A percentile compares a stretch with the other conserved stretches of the same genome.
Conservation (phyloP, 1,284 basidiomycete genomes). For the Melampsora larici-populina region DNA sequence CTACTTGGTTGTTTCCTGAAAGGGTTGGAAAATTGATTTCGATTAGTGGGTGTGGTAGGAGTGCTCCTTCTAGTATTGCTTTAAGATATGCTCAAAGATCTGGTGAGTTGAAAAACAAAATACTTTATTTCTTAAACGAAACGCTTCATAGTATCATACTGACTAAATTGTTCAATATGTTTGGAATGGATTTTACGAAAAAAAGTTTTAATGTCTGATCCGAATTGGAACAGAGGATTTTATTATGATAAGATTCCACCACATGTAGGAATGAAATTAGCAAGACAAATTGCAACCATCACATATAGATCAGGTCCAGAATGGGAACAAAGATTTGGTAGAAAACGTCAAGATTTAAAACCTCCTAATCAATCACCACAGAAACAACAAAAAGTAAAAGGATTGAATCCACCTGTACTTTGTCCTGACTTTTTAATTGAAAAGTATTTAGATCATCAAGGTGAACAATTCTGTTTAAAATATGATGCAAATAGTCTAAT, state of each 20-base stretch:
- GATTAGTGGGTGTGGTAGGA: constrained; percentile 89
- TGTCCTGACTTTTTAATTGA: constrained; percentile 98
- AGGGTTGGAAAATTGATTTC: constrained; percentile 83
- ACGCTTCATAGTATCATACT: background rate
- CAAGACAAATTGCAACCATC: constrained; percentile 96
- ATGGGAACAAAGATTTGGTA: constrained; percentile 95
- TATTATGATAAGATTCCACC: constrained; percentile 88
- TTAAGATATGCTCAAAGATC: constrained; percentile 91
- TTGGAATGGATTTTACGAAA: background rate
- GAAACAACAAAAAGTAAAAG: constrained; percentile 26
- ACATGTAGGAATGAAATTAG: constrained; percentile 97
- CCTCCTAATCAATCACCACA: constrained; percentile 33
- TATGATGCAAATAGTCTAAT: constrained; percentile 99
- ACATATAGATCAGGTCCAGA: constrained; percentile 98
- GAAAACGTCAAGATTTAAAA: constrained; percentile 56
- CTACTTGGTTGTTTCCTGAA: constrained; percentile 85
- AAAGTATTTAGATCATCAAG: constrained; percentile 97
- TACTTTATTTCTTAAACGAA: background rate
- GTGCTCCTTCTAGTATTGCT: constrained; percentile 84
- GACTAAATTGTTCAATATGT: background rate
- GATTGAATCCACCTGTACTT: constrained; percentile 57
- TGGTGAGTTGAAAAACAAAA: constrained; percentile 44
- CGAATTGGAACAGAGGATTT: constrained; percentile 98
- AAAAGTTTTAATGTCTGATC: constrained; percentile 94
- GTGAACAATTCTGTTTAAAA: constrained; percentile 94